Percentiles rank a stretch among this genome's conserved stretches.
Evolutionary conservation across 768 basidiomycete genomes (phyloP).

Genomic region (Suillus tomentosus): DNA sequence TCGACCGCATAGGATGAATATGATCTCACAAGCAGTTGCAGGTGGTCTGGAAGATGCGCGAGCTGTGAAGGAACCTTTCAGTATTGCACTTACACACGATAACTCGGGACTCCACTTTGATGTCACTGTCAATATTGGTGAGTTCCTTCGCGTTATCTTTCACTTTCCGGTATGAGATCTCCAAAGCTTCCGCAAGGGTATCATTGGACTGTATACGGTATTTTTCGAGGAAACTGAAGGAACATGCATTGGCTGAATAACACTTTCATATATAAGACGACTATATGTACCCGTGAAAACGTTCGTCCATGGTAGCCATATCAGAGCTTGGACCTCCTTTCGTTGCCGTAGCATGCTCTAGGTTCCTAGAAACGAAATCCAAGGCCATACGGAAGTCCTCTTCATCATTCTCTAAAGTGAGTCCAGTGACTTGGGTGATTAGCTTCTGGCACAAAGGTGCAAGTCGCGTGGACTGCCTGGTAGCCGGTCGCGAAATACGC

Average conservation of each 20-base stretch:
- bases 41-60: slow-evolving; percentile 66
- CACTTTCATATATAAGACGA: slow-evolving; percentile 1
- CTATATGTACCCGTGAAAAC: slow-evolving; percentile 50
- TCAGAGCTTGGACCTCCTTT: slow-evolving; percentile 62
- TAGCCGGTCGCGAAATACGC: slow-evolving; percentile 53
- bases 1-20: neutral
- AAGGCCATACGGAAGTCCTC: slow-evolving; percentile 50
- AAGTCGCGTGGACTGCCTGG: slow-evolving; percentile 52
- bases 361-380: slow-evolving; percentile 57
- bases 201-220: slow-evolving; percentile 70
- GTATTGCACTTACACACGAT: slow-evolving; percentile 1
- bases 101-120: slow-evolving; percentile 46
- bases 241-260: slow-evolving; percentile 10
- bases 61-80: slow-evolving; percentile 37
- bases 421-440: slow-evolving; percentile 54
- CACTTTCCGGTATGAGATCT: slow-evolving; percentile 51
- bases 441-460: slow-evolving; percentile 56
- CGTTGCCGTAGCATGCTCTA: slow-evolving; percentile 53
- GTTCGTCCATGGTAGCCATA: slow-evolving; percentile 54
- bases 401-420: slow-evolving; percentile 44
- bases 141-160: slow-evolving; percentile 50
- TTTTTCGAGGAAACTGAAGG: slow-evolving; percentile 59
- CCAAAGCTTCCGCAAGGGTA: slow-evolving; percentile 58
- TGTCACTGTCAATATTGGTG: slow-evolving; percentile 64
- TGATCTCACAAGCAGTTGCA: slow-evolving; percentile 66